These are phyloP conservation scores for Huntiella bhutanensis DNA, from an alignment of 2,329 filamentous ascomycete species.

Conservation along the genomic window DNA sequence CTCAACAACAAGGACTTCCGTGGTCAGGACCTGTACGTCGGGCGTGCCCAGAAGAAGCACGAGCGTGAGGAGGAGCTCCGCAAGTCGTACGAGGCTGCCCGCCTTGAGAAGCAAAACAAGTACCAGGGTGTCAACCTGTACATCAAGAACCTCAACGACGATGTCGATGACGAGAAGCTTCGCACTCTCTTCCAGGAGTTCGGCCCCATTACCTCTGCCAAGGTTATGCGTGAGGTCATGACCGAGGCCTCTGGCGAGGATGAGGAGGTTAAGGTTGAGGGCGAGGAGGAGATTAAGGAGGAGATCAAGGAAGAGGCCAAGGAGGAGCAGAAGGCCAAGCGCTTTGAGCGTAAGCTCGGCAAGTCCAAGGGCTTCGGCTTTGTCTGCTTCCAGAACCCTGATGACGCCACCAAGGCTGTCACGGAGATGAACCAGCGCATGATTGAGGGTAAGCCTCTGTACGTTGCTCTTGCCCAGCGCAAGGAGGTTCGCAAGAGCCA, in stretches of 20 bases:
- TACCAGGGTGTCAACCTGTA: constrained; percentile 99
- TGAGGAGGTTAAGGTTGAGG: constrained; percentile 27
- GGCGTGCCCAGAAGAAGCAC: constrained; percentile 98
- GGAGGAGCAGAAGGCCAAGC: constrained; percentile 24
- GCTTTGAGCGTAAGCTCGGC: constrained; percentile 51
- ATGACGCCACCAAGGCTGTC: constrained; percentile 97
- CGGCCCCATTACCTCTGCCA: constrained; percentile 91
- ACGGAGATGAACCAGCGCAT: constrained; percentile 99
- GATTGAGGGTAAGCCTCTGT: constrained; percentile 89
- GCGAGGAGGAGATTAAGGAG: constrained; percentile 26
- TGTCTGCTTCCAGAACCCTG: constrained; percentile 98
- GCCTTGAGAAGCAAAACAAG: constrained; percentile 95
- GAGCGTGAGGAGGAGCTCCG: constrained; percentile 98
- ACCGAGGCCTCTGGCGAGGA: constrained; percentile 35
- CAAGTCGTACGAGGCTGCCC: constrained; percentile 95
- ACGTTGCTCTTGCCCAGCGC: constrained; percentile 93
- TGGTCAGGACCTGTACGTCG: constrained; percentile 91
- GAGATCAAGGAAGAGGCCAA: constrained; percentile 33
- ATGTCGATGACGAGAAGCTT: constrained; percentile 94
- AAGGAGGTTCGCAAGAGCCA: constrained; percentile 99
- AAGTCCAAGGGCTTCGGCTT: constrained; percentile 99
- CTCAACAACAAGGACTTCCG: constrained; percentile 85
- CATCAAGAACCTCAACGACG: constrained; percentile 97
- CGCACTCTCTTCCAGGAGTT: constrained; percentile 82
- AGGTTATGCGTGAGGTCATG: constrained; percentile 85